Evolutionary conservation across 2,329 filamentous ascomycete species (phyloP).

Genomic region (Cytospora leucostoma): DNA sequence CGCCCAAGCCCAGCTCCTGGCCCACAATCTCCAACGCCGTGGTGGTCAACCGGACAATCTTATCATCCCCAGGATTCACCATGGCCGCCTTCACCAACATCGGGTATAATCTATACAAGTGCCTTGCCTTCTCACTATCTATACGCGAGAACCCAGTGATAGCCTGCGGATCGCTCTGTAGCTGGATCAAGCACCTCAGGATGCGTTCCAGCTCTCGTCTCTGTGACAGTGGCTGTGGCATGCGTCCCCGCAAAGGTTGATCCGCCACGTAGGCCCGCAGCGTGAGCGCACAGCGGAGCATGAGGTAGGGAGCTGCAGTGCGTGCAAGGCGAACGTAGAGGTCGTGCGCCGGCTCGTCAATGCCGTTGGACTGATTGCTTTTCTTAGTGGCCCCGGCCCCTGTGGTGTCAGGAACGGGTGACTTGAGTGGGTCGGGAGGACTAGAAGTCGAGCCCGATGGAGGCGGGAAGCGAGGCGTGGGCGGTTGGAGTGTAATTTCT

Average conservation of each 20-base stretch:
- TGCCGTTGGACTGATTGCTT: slow-evolving; percentile 29
- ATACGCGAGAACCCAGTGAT: slow-evolving; percentile 60
- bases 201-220: slow-evolving; percentile 76
- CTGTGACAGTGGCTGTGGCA: slow-evolving; percentile 84
- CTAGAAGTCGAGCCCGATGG: slow-evolving; percentile 30
- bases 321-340: slow-evolving; percentile 66
- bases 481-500: slow-evolving; percentile 44
- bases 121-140: slow-evolving; percentile 59
- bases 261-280: slow-evolving; percentile 87
- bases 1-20: slow-evolving; percentile 49
- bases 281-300: slow-evolving; percentile 77
- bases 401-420: slow-evolving; percentile 25
- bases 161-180: slow-evolving; percentile 70
- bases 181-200: slow-evolving; percentile 63
- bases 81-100: slow-evolving; percentile 66
- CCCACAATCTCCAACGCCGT: slow-evolving; percentile 65
- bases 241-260: slow-evolving; percentile 82
- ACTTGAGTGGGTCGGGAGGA: slow-evolving; percentile 24
- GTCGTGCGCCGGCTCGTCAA: slow-evolving; percentile 36
- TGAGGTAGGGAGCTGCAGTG: slow-evolving; percentile 76
- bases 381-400: slow-evolving; percentile 14
- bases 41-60: slow-evolving; percentile 58
- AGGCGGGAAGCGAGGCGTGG: slow-evolving; percentile 46
- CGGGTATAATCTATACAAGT: slow-evolving; percentile 80
- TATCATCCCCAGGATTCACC: slow-evolving; percentile 59